Evolutionary conservation across 2,329 filamentous ascomycete species (phyloP).

Genomic region (Nemania abortiva): DNA sequence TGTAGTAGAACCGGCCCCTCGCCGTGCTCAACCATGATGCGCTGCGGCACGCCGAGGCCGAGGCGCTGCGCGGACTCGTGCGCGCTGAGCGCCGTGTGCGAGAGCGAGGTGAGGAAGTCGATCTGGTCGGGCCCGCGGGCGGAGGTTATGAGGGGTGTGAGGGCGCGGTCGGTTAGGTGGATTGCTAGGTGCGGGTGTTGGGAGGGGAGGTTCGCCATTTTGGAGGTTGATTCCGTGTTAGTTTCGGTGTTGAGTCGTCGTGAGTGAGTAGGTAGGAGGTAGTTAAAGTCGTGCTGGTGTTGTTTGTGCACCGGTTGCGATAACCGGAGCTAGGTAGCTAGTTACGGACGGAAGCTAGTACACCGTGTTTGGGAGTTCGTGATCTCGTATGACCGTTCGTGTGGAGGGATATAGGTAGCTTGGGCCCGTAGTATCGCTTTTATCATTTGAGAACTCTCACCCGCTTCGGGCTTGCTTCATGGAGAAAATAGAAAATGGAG

Average conservation of each 20-base stretch:
- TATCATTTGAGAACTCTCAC: neutral
- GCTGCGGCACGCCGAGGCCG: slow-evolving; percentile 65
- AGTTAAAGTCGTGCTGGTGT: neutral
- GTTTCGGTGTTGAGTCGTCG: neutral
- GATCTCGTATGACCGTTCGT: neutral
- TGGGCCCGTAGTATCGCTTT: neutral
- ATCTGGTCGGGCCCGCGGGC: slow-evolving; percentile 53
- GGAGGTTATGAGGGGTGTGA: slow-evolving; percentile 69
- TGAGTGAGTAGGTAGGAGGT: neutral
- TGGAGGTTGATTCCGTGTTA: neutral
- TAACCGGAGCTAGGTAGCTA: neutral
- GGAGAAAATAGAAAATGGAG: neutral
- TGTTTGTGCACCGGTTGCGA: neutral
- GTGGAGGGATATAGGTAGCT: neutral
- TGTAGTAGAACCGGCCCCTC: slow-evolving; percentile 47
- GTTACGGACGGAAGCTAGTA: neutral
- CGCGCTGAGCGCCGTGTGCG: slow-evolving; percentile 64
- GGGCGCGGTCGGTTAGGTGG: slow-evolving; percentile 68
- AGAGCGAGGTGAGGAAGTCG: slow-evolving; percentile 65
- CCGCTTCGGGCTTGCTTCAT: neutral
- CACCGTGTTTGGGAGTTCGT: neutral
- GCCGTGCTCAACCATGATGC: slow-evolving; percentile 69
- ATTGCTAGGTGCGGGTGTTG: slow-evolving; percentile 65
- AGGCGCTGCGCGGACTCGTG: slow-evolving; percentile 66
- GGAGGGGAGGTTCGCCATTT: slow-evolving; percentile 59